A percentile compares a stretch with the other conserved stretches of the same genome.
Conservation (phyloP, 306 rosid genomes). For the Castanopsis chinensis region DNA sequence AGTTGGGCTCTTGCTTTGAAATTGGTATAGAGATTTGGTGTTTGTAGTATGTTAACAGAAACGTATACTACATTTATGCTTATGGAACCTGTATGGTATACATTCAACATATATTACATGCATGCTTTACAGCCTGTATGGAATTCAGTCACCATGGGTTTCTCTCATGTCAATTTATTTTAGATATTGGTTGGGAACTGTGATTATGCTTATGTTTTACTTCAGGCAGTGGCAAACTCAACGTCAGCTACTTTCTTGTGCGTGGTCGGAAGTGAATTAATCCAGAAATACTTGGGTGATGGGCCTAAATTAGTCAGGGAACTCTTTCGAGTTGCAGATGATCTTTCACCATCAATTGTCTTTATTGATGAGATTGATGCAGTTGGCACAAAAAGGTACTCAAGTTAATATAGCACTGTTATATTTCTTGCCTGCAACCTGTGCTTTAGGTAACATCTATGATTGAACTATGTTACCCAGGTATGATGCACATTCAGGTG, state of each 20-base stretch:
- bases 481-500: slow-evolving; percentile 66
- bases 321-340: slow-evolving; percentile 69
- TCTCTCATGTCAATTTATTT: neutral
- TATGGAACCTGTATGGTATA: neutral
- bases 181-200: neutral
- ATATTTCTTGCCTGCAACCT: neutral
- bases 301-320: slow-evolving; percentile 67
- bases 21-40: neutral
- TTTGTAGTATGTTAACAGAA: neutral
- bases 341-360: slow-evolving; percentile 60
- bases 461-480: slow-evolving; percentile 15
- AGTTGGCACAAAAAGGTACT: slow-evolving; percentile 60
- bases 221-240: slow-evolving; percentile 64
- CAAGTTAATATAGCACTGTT: slow-evolving; percentile 1
- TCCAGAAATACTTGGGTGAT: slow-evolving; percentile 65
- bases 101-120: neutral
- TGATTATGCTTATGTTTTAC: neutral
- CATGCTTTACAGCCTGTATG: neutral
- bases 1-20: neutral
- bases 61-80: neutral
- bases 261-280: slow-evolving; percentile 66
- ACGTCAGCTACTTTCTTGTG: slow-evolving; percentile 66
- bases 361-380: slow-evolving; percentile 70
- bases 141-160: neutral
- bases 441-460: neutral